phyloP scores from a whole-genome alignment of 495 filamentous ascomycete genomes.

The Acidomyces sp. region DNA sequence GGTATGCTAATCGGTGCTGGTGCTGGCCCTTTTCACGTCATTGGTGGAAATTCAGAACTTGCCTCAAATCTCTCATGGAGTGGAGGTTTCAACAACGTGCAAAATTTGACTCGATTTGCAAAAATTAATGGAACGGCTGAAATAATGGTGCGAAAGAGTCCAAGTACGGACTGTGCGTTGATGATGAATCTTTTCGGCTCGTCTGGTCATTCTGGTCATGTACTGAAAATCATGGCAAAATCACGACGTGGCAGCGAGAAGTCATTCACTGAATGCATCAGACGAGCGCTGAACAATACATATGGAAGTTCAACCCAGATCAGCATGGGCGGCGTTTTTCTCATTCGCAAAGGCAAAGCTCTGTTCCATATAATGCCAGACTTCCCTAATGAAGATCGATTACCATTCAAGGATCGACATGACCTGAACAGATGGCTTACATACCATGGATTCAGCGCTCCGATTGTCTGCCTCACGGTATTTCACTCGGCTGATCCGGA shows the following conservation, averaged over 20 bases:
- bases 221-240: slow-evolving; percentile 14
- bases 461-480: slow-evolving; percentile 16
- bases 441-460: slow-evolving; percentile 13
- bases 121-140: slow-evolving; percentile 4
- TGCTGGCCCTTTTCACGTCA: slow-evolving; percentile 11
- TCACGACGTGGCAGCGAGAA: slow-evolving; percentile 8
- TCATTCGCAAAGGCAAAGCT: slow-evolving; percentile 11
- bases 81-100: slow-evolving; percentile 1
- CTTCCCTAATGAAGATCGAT: slow-evolving; percentile 7
- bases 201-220: slow-evolving; percentile 3
- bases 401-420: slow-evolving; percentile 9
- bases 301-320: slow-evolving; percentile 9
- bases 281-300: slow-evolving; percentile 2
- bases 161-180: slow-evolving; percentile 14
- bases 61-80: slow-evolving; percentile 14
- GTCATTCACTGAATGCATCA: slow-evolving; percentile 17
- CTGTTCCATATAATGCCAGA: slow-evolving; percentile 17
- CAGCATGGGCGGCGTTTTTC: slow-evolving; percentile 13
- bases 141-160: slow-evolving; percentile 1
- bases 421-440: slow-evolving; percentile 14
- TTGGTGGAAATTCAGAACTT: slow-evolving; percentile 12
- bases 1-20: slow-evolving; percentile 16
- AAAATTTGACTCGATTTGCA: slow-evolving; percentile 8
- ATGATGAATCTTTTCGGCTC: slow-evolving; percentile 18
- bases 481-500: slow-evolving; percentile 17